phyloP scores from a whole-genome alignment of 148 eudicot genomes.

The Rheum nobile region DNA sequence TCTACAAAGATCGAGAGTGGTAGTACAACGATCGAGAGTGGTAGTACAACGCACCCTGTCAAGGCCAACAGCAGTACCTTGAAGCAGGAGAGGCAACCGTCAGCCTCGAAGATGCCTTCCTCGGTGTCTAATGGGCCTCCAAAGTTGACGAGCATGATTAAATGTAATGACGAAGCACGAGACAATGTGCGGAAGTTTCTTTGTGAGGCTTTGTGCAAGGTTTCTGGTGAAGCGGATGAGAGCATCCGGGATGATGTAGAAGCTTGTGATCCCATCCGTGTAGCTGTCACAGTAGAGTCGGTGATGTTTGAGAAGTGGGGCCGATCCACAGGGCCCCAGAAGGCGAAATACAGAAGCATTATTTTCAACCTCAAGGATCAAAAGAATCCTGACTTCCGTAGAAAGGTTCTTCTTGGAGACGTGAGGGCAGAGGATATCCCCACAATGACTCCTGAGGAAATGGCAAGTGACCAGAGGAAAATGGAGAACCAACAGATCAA shows the following conservation, averaged over 20 bases:
- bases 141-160: slow-evolving; percentile 42
- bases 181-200: slow-evolving; percentile 50
- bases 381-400: slow-evolving; percentile 56
- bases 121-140: slow-evolving; percentile 31
- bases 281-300: slow-evolving; percentile 52
- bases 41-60: slow-evolving; percentile 14
- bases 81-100: slow-evolving; percentile 23
- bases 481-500: slow-evolving; percentile 39
- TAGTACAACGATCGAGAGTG: slow-evolving; percentile 11
- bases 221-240: slow-evolving; percentile 32
- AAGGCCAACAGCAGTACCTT: slow-evolving; percentile 24
- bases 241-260: slow-evolving; percentile 29
- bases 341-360: slow-evolving; percentile 48
- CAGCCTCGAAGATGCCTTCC: slow-evolving; percentile 15
- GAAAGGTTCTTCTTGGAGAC: slow-evolving; percentile 46
- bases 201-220: slow-evolving; percentile 39
- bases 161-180: slow-evolving; percentile 37
- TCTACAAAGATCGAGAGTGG: slow-evolving; percentile 11
- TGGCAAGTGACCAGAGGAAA: slow-evolving; percentile 57
- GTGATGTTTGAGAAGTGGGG: slow-evolving; percentile 60
- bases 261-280: slow-evolving; percentile 49
- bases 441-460: slow-evolving; percentile 36
- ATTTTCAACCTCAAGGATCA: slow-evolving; percentile 50
- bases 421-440: slow-evolving; percentile 34
- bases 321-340: slow-evolving; percentile 44